Evolutionary conservation across 208 protist genomes (phyloP), one percentile per base, ranked within the genome.

Genomic region (Acanthamoeba lenticulata): DNA sequence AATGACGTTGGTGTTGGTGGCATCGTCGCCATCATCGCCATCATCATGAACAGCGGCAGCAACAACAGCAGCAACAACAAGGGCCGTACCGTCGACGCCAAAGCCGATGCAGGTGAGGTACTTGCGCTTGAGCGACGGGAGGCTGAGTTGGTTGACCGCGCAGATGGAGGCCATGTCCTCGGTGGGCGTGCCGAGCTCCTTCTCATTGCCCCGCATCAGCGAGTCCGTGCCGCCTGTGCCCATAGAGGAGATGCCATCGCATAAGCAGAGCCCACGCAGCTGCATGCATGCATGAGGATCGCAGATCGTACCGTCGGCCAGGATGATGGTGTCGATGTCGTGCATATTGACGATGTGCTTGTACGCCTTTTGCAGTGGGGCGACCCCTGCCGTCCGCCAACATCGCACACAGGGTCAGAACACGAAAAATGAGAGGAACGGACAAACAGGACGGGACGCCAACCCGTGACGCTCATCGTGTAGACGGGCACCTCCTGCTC

Each of bases 161-260:
- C 38, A 42, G 72, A 83, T 83, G 72, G 38, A 52, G 13, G 34
- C 38, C 72, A 83, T 83, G 38, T 83, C 72, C 72, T 83, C 72
- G 5, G 6, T 27, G 13, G 72, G 72, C 38, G 72, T 83, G 72
- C 72, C 72, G 7, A 83, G 27, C 32, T 52, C 38, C 72, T 83
- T 42, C 72, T 83, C 72, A 83, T 83, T 49, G 13, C 72, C 72
- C 42, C 72, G 7, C 72, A 83, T 83, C 36, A 83, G 42, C 5
- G 38, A 52, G 32, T 83, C 72, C 38, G 72, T 83, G 38, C 72
- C 72, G 32, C 60, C 60, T 69, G 47, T 52, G 15, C 47, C 9
- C 47, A 52, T 15, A 52, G n/a, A n/a, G n/a, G n/a, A n/a, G n/a
- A n/a, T n/a, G n/a, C n/a, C n/a, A n/a, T n/a, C n/a, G n/a, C n/a